Conservation (phyloP, 495 filamentous ascomycete species). For the Podospora pseudocomata region DNA sequence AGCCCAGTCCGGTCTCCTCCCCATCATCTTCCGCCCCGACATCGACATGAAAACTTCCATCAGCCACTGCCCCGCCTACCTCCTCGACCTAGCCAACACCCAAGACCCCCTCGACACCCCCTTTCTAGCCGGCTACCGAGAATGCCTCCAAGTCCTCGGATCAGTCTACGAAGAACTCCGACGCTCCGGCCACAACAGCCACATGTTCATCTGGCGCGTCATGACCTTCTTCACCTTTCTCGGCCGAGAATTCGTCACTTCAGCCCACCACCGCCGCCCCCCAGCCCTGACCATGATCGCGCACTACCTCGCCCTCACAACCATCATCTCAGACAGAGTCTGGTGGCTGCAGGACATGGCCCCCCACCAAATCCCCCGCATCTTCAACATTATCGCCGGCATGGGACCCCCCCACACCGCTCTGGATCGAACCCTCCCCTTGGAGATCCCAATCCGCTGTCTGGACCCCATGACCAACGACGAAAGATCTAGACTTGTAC, state of each 20-base stretch:
- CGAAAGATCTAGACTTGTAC: constrained; percentile 34
- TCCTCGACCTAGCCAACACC: constrained; percentile 36
- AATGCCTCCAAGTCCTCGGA: constrained; percentile 39
- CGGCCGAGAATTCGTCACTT: constrained; percentile 47
- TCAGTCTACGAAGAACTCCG: constrained; percentile 44
- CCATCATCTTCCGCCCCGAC: constrained; percentile 39
- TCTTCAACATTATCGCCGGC: constrained; percentile 17
- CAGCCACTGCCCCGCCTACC: constrained; percentile 36
- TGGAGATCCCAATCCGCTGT: not conserved
- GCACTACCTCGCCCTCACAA: constrained; percentile 44
- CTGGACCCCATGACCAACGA: constrained; percentile 17
- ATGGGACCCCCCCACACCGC: not conserved
- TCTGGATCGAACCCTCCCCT: not conserved
- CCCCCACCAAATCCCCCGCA: constrained; percentile 38
- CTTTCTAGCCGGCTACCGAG: constrained; percentile 33
- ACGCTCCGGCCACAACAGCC: constrained; percentile 34
- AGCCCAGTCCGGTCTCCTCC: constrained; percentile 32
- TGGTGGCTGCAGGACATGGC: constrained; percentile 49
- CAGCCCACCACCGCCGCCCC: constrained; percentile 48
- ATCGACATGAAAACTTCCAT: constrained; percentile 37
- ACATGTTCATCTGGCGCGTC: constrained; percentile 38
- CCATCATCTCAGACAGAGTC: constrained; percentile 25
- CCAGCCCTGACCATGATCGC: constrained; percentile 53
- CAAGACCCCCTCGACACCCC: constrained; percentile 31
- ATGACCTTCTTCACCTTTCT: constrained; percentile 47